Conservation (phyloP, 2,329 filamentous ascomycete genomes). For the Ceratocystis destructans region DNA sequence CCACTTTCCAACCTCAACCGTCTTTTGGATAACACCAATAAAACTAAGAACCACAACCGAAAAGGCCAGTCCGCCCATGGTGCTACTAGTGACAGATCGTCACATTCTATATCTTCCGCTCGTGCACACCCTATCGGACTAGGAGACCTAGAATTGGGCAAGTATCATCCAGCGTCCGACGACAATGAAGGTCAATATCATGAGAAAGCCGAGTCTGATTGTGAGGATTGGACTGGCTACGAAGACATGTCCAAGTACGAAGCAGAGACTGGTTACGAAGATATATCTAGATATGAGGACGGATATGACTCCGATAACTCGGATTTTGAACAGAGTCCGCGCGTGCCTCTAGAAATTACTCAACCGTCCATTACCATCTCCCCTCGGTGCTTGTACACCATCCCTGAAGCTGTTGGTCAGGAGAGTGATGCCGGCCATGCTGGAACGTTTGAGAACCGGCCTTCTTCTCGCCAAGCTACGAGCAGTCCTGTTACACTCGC, state of each 20-base stretch:
- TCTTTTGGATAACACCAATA: background rate
- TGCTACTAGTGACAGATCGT: background rate
- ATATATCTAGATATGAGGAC: background rate
- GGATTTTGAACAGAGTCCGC: background rate
- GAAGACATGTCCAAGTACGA: slow-evolving; percentile 1
- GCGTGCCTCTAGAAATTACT: slow-evolving; percentile 7
- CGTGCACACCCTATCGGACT: background rate
- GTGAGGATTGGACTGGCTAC: background rate
- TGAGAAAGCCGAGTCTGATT: background rate
- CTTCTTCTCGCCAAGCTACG: background rate
- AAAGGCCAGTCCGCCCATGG: background rate
- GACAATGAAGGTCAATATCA: background rate
- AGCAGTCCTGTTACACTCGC: slow-evolving; percentile 7
- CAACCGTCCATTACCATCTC: slow-evolving; percentile 24
- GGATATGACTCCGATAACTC: background rate
- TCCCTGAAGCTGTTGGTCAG: slow-evolving; percentile 3
- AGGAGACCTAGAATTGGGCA: background rate
- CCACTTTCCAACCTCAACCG: background rate
- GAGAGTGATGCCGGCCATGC: background rate
- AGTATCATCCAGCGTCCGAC: background rate
- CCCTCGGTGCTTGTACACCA: slow-evolving; percentile 20
- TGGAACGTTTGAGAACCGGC: background rate
- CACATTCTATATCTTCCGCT: background rate
- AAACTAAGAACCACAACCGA: background rate
- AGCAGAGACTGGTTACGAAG: background rate